Conservation (phyloP, 768 basidiomycete species). For the Termitomyces sp. region DNA sequence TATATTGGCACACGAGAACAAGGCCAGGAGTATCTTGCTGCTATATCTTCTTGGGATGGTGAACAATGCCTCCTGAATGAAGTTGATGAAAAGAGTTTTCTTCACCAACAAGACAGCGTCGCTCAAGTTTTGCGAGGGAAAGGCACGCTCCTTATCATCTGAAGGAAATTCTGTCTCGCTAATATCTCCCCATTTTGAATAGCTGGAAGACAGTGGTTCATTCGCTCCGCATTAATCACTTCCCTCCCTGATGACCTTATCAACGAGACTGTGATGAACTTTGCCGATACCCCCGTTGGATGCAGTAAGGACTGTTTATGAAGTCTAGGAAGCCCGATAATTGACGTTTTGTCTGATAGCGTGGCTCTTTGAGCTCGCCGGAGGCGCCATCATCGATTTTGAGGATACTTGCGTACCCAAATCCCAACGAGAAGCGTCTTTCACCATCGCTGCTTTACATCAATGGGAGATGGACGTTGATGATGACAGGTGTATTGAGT, state of each 20-base stretch:
- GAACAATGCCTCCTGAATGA: slow-evolving; percentile 84
- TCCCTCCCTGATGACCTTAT: slow-evolving; percentile 84
- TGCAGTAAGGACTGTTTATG: slow-evolving; percentile 60
- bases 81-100: slow-evolving; percentile 84
- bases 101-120: slow-evolving; percentile 88
- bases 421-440: slow-evolving; percentile 71
- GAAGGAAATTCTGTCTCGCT: neutral
- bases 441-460: slow-evolving; percentile 85
- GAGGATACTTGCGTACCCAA: slow-evolving; percentile 73
- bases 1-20: slow-evolving; percentile 74
- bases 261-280: slow-evolving; percentile 75
- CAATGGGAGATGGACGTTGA: slow-evolving; percentile 87
- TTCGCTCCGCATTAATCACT: slow-evolving; percentile 79
- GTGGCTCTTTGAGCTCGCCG: slow-evolving; percentile 90
- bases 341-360: slow-evolving; percentile 35
- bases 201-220: slow-evolving; percentile 88
- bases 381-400: slow-evolving; percentile 70
- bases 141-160: slow-evolving; percentile 36
- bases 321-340: neutral
- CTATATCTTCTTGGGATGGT: slow-evolving; percentile 84
- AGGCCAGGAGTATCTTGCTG: slow-evolving; percentile 72
- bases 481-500: slow-evolving; percentile 74
- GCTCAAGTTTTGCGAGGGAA: slow-evolving; percentile 85
- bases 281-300: slow-evolving; percentile 80
- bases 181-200: neutral